phyloP scores from a whole-genome alignment of 345 rosid species.

The Corchorus olitorius region DNA sequence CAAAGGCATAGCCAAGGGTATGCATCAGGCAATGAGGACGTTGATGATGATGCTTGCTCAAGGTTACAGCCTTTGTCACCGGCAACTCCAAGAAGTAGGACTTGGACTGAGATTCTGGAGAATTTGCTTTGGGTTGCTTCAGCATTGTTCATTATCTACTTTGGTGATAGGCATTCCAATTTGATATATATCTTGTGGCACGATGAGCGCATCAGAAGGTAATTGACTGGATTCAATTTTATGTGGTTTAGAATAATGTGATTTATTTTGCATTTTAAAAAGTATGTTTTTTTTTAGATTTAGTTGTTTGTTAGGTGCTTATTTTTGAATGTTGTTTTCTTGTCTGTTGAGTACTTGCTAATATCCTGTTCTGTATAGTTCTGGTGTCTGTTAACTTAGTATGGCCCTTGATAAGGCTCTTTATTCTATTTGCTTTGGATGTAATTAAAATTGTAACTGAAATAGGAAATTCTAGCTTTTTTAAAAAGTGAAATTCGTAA shows the following conservation, averaged over 20 bases:
- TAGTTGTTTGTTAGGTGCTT: not conserved
- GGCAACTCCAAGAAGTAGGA: constrained; percentile 40
- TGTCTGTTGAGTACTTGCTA: not conserved
- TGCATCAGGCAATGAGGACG: constrained; percentile 82
- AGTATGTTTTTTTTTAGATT: not conserved
- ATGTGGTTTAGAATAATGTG: not conserved
- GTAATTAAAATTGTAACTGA: not conserved
- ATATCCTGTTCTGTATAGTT: not conserved
- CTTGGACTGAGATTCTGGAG: constrained; percentile 76
- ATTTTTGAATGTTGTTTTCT: not conserved
- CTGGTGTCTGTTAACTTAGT: not conserved
- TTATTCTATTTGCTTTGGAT: not conserved
- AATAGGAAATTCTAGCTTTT: not conserved
- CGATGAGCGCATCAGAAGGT: constrained; percentile 89
- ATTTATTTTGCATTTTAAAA: not conserved
- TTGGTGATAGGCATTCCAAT: constrained; percentile 78
- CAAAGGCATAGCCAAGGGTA: constrained; percentile 96
- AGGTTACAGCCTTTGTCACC: constrained; percentile 55
- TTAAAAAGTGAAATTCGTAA: not conserved
- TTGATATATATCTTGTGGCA: constrained; percentile 66
- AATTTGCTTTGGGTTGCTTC: constrained; percentile 85
- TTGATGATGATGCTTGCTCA: constrained; percentile 95
- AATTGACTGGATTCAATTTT: constrained; percentile 1
- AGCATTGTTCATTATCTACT: constrained; percentile 72
- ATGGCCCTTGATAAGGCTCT: not conserved